phyloP scores from a whole-genome alignment of 495 filamentous ascomycete genomes.

The Penicillium lividum region DNA sequence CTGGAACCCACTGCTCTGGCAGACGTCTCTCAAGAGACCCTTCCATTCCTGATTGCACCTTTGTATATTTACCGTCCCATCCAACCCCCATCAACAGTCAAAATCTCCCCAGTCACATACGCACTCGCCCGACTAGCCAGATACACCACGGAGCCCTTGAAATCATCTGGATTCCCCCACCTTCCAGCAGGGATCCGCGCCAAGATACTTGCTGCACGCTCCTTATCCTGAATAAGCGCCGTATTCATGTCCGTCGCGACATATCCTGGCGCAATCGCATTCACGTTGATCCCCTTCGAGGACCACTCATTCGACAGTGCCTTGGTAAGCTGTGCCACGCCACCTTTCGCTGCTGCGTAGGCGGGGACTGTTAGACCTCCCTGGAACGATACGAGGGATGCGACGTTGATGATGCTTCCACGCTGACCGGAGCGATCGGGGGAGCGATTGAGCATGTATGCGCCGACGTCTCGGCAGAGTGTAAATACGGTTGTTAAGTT shows the following conservation, averaged over 20 bases:
- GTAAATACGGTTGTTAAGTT: constrained; percentile 78
- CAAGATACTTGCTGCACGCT: constrained; percentile 64
- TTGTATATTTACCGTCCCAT: constrained; percentile 65
- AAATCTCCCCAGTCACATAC: constrained; percentile 78
- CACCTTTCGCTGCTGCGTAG: constrained; percentile 80
- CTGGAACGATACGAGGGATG: constrained; percentile 77
- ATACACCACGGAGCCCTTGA: constrained; percentile 41
- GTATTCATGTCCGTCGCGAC: constrained; percentile 86
- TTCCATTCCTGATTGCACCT: too few relatives aligned
- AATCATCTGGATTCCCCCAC: constrained; percentile 52
- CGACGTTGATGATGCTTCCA: constrained; percentile 80
- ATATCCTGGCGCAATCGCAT: constrained; percentile 73
- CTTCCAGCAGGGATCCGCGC: constrained; percentile 76
- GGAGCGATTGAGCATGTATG: constrained; percentile 70
- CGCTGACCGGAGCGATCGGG: constrained; percentile 41
- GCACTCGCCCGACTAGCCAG: constrained; percentile 57
- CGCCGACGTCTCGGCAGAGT: constrained; percentile 74
- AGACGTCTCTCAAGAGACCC: too few relatives aligned
- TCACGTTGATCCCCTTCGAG: constrained; percentile 66
- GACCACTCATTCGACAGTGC: constrained; percentile 83
- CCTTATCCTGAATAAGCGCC: constrained; percentile 67
- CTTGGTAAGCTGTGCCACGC: constrained; percentile 79
- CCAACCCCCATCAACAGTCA: constrained; percentile 87
- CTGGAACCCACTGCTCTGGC: too few relatives aligned
- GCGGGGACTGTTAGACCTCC: constrained; percentile 81